A percentile compares a stretch with the other conserved stretches of the same genome.
These are phyloP conservation scores for Kluyveromyces dobzhanskii DNA, from an alignment of 805 yeast species.

Conservation along the genomic window DNA sequence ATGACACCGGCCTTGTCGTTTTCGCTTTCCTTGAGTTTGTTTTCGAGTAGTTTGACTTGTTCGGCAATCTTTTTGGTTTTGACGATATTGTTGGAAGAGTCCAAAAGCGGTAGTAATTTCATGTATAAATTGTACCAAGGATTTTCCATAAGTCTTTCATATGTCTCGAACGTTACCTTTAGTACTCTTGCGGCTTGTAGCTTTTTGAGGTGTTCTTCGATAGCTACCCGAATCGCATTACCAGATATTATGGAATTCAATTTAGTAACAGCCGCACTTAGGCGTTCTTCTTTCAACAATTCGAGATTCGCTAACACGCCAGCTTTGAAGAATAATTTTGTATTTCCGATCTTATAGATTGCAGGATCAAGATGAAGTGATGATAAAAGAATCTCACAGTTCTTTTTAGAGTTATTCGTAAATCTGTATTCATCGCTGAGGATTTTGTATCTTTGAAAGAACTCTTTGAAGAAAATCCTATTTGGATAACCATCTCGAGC, in stretches of 20 bases:
- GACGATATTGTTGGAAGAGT: slow-evolving; percentile 50
- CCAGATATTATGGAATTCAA: slow-evolving; percentile 68
- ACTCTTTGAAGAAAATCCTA: slow-evolving; percentile 75
- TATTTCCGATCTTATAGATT: slow-evolving; percentile 82
- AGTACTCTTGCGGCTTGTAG: slow-evolving; percentile 65
- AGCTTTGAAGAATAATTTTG: slow-evolving; percentile 91
- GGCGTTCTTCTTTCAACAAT: slow-evolving; percentile 57
- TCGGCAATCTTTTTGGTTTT: slow-evolving; percentile 51
- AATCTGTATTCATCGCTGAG: slow-evolving; percentile 42
- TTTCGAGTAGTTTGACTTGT: slow-evolving; percentile 44
- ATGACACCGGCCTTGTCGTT: slow-evolving; percentile 24
- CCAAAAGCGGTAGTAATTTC: slow-evolving; percentile 66
- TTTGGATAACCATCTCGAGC: slow-evolving; percentile 97
- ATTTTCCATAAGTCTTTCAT: slow-evolving; percentile 41
- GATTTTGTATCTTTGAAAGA: slow-evolving; percentile 67
- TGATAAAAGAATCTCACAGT: slow-evolving; percentile 59
- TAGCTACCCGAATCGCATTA: slow-evolving; percentile 41
- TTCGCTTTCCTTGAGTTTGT: slow-evolving; percentile 34
- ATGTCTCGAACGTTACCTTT: slow-evolving; percentile 48
- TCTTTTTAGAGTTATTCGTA: slow-evolving; percentile 46
- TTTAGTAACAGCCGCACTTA: slow-evolving; percentile 45
- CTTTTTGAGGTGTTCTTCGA: slow-evolving; percentile 43
- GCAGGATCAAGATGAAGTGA: slow-evolving; percentile 63
- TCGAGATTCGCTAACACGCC: slow-evolving; percentile 92
- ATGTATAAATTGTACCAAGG: slow-evolving; percentile 77